Evolutionary conservation across 768 basidiomycete genomes (phyloP), one percentile per base, ranked within the genome.

Genomic region (Xerocomellus dryophilus): DNA sequence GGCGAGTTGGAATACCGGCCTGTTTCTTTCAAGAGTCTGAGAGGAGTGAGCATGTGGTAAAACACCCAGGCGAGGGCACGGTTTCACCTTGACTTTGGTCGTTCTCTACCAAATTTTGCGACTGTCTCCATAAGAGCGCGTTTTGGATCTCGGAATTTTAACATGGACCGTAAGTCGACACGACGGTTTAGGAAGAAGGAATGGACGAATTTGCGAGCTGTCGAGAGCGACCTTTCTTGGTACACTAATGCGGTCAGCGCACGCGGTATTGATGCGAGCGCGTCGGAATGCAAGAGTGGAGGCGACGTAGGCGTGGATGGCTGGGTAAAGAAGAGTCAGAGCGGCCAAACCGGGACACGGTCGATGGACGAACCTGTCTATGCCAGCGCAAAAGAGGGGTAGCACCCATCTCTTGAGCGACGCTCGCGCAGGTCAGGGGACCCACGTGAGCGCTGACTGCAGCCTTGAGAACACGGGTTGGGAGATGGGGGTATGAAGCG

Each of bases 401-500:
- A 18, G 85, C 89, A 56, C 91, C 93, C 78, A 87, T 85, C 72
- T 93, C 90, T 53, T 85, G 82, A 23, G 95, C 95, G 46, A 98
- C 86, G 59, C 79, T 83, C 38, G 90, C 84, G 64, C 91, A 93
- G 6, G 88, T 86, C 59, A 82, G 74, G 15, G 91, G 86, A 14
- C 96, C 96, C 31, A 94, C 95, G 70, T 92, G 90, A 50, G 93
- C 91, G 39, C 90, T 93, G 53, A 96, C 83, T 14, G 91, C 93
- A 7, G 91, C 89, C 73, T 97, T 95, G 61, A 92, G 73, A 21
- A 93, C 93, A 50, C 91, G 85, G 20, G 92, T 93, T 2, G 96
- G 96, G 25, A 98, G 80, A 65, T 95, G 86, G 0, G 96, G 96
- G 70, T 88, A 98, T 42, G 83, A 78, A 12, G 85, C 77, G 51